Evolutionary conservation across 1,284 basidiomycete species (phyloP).

Genomic region (Bjerkandera adusta): DNA sequence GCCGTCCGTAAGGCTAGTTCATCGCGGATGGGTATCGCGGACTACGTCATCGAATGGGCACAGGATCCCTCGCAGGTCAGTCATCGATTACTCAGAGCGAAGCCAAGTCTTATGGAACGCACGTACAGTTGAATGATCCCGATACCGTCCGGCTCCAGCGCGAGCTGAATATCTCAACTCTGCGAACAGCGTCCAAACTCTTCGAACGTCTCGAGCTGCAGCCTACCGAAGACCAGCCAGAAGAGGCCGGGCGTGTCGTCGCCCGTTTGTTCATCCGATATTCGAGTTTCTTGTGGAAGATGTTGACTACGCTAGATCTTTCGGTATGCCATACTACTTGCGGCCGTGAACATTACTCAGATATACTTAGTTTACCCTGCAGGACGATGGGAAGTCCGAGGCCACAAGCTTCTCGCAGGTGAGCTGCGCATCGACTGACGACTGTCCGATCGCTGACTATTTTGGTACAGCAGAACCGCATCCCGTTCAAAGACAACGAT

Average conservation of each 20-base stretch:
- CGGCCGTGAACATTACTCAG: neutral
- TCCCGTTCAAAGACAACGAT: constrained; percentile 54
- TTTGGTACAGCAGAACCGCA: constrained; percentile 28
- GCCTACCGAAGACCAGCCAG: constrained; percentile 51
- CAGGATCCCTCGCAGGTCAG: constrained; percentile 47
- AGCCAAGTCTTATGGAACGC: no score
- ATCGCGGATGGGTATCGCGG: constrained; percentile 70
- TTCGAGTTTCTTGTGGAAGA: constrained; percentile 61
- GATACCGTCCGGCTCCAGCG: constrained; percentile 39
- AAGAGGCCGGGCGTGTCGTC: constrained; percentile 66
- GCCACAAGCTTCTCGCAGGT: constrained; percentile 51
- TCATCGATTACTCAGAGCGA: no score
- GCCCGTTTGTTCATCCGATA: constrained; percentile 81
- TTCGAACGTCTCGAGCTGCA: constrained; percentile 75
- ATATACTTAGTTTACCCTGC: neutral
- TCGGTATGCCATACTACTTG: constrained; percentile 30
- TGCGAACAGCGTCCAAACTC: constrained; percentile 73
- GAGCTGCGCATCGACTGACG: constrained; percentile 16
- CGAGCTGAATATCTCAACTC: constrained; percentile 72
- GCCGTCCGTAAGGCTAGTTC: constrained; percentile 65
- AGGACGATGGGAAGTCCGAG: constrained; percentile 51
- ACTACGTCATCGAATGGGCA: constrained; percentile 79
- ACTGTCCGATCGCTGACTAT: constrained; percentile 11
- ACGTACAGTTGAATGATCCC: constrained; percentile 27
- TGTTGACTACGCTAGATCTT: constrained; percentile 45